Percentiles rank a stretch among this genome's conserved stretches.
Conservation (phyloP, 2,329 filamentous ascomycete genomes). For the Pseudomassariella vexata region DNA sequence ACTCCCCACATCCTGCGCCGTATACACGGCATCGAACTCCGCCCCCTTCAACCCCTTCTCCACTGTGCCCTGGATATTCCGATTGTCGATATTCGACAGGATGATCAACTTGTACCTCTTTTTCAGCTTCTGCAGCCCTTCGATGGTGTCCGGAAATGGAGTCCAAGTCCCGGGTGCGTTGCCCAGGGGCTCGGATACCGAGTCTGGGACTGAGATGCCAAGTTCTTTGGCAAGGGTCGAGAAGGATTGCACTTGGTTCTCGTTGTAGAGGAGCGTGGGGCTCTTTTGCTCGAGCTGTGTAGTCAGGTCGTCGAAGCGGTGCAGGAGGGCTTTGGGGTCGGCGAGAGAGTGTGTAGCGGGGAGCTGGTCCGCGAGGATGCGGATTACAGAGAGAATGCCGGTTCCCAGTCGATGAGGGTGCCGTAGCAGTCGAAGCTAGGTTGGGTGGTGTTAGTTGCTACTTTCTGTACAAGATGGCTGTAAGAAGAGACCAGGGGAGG, state of each 20-base stretch:
- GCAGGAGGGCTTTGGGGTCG: conserved; percentile 31
- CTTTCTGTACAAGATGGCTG: background rate
- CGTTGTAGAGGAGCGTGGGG: conserved; percentile 53
- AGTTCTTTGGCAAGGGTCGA: conserved; percentile 39
- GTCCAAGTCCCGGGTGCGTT: conserved; percentile 46
- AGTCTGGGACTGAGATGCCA: conserved; percentile 27
- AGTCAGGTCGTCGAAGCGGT: conserved; percentile 38
- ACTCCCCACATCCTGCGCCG: conserved; percentile 63
- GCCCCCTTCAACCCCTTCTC: conserved; percentile 38
- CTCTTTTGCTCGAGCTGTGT: conserved; percentile 44
- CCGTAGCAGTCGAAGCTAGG: conserved; percentile 72
- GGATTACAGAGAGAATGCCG: conserved; percentile 53
- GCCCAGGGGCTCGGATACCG: conserved; percentile 44
- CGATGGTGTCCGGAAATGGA: conserved; percentile 52
- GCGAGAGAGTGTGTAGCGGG: conserved; percentile 27
- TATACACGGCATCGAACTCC: conserved; percentile 57
- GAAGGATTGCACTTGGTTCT: conserved; percentile 47
- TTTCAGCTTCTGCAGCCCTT: conserved; percentile 42
- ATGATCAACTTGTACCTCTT: conserved; percentile 53
- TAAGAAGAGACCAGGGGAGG: background rate
- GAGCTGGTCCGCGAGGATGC: conserved; percentile 35
- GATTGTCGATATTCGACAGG: conserved; percentile 42
- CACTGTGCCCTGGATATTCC: conserved; percentile 21
- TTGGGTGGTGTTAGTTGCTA: background rate
- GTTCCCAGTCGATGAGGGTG: conserved; percentile 74